These are phyloP conservation scores for Populus euphratica DNA, from an alignment of 345 rosid species.

Conservation along the genomic window DNA sequence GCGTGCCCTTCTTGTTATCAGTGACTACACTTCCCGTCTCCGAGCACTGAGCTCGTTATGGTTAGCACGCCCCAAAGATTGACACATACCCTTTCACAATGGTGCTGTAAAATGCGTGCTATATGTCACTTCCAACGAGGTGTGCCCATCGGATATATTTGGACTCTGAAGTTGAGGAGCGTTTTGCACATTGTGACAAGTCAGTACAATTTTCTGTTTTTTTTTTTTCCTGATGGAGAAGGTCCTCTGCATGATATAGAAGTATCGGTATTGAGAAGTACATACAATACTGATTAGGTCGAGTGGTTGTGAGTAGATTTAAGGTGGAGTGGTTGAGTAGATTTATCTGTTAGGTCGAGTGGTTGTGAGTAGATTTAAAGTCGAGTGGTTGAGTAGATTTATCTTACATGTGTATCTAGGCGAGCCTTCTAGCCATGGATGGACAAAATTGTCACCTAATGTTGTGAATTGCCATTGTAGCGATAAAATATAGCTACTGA, in stretches of 20 bases:
- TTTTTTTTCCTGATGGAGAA: neutral
- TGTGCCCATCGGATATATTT: neutral
- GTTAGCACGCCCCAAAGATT: constrained; percentile 84
- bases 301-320: constrained; percentile 8
- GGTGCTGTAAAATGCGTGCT: neutral
- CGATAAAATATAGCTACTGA: too few species aligned
- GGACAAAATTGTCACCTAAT: neutral
- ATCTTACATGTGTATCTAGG: neutral
- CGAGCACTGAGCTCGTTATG: constrained; percentile 92
- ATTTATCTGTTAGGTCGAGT: constrained; percentile 5
- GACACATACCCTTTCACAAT: neutral
- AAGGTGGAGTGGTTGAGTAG: neutral
- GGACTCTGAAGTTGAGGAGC: neutral
- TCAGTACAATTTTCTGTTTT: neutral
- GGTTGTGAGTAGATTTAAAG: constrained; percentile 3
- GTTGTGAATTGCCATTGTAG: neutral
- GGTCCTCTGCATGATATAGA: neutral
- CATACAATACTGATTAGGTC: neutral
- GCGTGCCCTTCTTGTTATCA: constrained; percentile 74
- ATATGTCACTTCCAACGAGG: neutral
- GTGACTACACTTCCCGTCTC: constrained; percentile 70
- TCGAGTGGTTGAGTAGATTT: neutral
- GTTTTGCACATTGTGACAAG: neutral
- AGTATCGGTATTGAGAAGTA: neutral
- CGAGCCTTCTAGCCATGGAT: neutral